Percentiles rank a stretch among this genome's conserved stretches.
phyloP scores from a whole-genome alignment of 768 basidiomycete genomes.

The Naganishia randhawae region DNA sequence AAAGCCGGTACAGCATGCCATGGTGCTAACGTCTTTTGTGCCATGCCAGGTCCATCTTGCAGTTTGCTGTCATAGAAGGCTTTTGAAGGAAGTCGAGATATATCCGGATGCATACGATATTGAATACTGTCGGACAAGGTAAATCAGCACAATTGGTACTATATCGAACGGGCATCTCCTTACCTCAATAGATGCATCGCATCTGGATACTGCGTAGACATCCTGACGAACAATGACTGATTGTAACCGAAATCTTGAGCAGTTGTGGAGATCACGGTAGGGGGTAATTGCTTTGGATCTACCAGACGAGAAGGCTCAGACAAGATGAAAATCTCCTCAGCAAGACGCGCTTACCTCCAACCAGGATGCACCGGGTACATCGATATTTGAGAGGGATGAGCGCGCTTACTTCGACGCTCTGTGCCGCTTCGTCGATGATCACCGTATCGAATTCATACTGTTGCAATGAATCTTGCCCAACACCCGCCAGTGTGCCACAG shows the following conservation, averaged over 20 bases:
- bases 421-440: constrained; percentile 96
- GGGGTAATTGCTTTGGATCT: constrained; percentile 75
- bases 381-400: constrained; percentile 90
- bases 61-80: constrained; percentile 80
- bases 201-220: constrained; percentile 73
- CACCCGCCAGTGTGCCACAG: constrained; percentile 86
- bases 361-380: constrained; percentile 79
- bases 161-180: constrained; percentile 28
- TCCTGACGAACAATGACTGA: constrained; percentile 79
- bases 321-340: background rate
- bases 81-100: constrained; percentile 80
- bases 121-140: constrained; percentile 69
- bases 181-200: constrained; percentile 87
- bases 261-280: constrained; percentile 71
- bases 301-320: background rate
- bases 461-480: constrained; percentile 82
- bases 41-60: constrained; percentile 86
- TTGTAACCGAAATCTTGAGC: constrained; percentile 70
- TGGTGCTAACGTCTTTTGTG: constrained; percentile 67
- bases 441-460: constrained; percentile 85
- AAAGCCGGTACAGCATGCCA: constrained; percentile 81
- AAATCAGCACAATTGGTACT: background rate
- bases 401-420: constrained; percentile 90
- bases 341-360: constrained; percentile 63
- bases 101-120: constrained; percentile 98